These are phyloP conservation scores for Bidens hawaiensis DNA, from an alignment of 140 eudicot genomes.

Conservation along the genomic window DNA sequence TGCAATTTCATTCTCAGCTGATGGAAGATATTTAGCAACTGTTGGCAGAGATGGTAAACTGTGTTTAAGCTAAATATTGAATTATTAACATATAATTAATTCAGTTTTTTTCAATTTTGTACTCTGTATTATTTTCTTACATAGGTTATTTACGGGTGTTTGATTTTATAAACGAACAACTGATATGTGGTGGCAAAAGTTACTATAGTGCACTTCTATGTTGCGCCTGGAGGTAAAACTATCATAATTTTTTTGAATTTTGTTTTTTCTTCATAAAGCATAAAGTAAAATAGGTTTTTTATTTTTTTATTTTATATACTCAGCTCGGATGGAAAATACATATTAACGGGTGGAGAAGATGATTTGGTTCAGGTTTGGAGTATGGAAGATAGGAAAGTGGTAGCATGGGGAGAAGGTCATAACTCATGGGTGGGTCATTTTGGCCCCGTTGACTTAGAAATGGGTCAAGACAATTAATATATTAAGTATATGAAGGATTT, in stretches of 20 bases:
- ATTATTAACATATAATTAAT: neutral
- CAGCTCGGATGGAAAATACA: constrained; percentile 85
- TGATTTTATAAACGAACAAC: constrained; percentile 73
- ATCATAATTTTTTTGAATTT: constrained; percentile 10
- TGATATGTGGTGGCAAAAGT: constrained; percentile 91
- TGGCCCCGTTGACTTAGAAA: neutral
- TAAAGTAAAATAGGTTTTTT: neutral
- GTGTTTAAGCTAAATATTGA: neutral
- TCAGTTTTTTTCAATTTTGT: neutral
- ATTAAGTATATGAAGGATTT: neutral
- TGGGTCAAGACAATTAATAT: neutral
- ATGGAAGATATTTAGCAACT: constrained; percentile 77
- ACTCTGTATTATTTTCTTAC: constrained; percentile 13
- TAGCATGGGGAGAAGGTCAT: constrained; percentile 99
- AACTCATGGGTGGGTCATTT: constrained; percentile 74
- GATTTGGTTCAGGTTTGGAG: constrained; percentile 99
- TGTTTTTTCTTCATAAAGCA: neutral
- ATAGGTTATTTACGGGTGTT: constrained; percentile 78
- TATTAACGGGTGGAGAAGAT: constrained; percentile 91
- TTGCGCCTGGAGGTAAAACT: constrained; percentile 89
- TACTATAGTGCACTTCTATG: constrained; percentile 89
- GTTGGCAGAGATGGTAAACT: constrained; percentile 94
- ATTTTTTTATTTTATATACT: neutral
- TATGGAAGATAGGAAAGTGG: constrained; percentile 87
- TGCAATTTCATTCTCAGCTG: constrained; percentile 66